phyloP scores from a whole-genome alignment of 768 basidiomycete genomes.

The Mycena belliarum region DNA sequence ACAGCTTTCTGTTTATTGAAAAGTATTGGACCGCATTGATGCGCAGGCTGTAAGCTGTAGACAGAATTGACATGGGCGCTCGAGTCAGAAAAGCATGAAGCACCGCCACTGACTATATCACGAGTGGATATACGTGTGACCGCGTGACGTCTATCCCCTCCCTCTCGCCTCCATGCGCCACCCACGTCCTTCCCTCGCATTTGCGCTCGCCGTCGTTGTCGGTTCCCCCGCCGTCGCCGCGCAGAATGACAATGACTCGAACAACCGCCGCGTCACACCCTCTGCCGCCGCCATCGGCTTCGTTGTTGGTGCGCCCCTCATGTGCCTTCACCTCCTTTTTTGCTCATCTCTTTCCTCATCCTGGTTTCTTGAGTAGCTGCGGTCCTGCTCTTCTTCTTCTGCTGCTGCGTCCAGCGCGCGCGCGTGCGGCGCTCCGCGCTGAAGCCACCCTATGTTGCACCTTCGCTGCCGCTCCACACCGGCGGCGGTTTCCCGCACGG shows the following conservation, averaged over 20 bases:
- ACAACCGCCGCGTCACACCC: not conserved
- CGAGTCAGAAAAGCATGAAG: too few relatives aligned
- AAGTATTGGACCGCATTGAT: too few relatives aligned
- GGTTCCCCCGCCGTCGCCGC: not conserved
- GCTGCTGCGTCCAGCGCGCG: slow-evolving; percentile 12
- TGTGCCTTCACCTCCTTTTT: not conserved
- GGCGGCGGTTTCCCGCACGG: slow-evolving; percentile 1
- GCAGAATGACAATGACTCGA: not conserved
- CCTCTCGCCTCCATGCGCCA: not conserved
- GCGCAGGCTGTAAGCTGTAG: too few relatives aligned
- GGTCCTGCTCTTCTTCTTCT: slow-evolving; percentile 7
- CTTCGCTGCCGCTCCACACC: not conserved
- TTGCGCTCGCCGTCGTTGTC: not conserved
- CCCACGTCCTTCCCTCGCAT: not conserved
- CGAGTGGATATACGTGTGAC: not conserved
- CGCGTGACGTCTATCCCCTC: not conserved
- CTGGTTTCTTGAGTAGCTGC: not conserved
- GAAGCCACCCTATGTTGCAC: too few relatives aligned
- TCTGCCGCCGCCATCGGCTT: not conserved
- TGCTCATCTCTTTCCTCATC: too few relatives aligned
- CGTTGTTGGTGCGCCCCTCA: not conserved
- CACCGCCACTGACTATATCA: too few relatives aligned
- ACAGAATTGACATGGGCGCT: too few relatives aligned
- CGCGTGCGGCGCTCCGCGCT: not conserved
- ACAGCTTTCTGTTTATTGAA: too few relatives aligned